Evolutionary conservation across 768 basidiomycete species (phyloP), one percentile per base, ranked within the genome.

Genomic region (Coprinopsis cinerea): DNA sequence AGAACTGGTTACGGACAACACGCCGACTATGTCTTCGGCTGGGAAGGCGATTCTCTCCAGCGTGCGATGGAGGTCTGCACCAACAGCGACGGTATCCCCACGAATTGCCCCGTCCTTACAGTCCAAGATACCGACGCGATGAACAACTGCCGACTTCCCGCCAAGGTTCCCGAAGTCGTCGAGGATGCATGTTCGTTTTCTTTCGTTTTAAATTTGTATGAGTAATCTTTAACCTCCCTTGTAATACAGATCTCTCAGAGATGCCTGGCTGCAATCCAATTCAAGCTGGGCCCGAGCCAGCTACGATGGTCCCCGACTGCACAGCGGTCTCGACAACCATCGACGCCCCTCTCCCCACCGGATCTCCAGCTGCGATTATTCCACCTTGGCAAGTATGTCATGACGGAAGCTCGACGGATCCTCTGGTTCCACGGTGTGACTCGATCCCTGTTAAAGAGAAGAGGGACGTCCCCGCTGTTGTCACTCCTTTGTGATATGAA

Each of bases 11-110:
- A 39, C 28, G 51, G 51, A 22, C 51, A 52, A 30, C 51, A 52
- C 28, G 51, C 51, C 25, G 51, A 52, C 36, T 52, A 52, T 24
- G 44, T 52, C n/a, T 52, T 52, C 37, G 51, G 51, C 13, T 52
- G 51, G 51, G 51, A 52, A 37, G 51, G 51, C 18, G 51, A 52
- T 17, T 52, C 51, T 10, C 44, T 52, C 14, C 51, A 52, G 18
- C 32, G 45, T n/a, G 51, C 51, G 13, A 52, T 52, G 51, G 51
- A 46, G 11, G 45, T 47, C 20, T 52, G 51, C 51, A 52, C 51
- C 2, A 20, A 28, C 20, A 37, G 51, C 2, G 37, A 46, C 23
- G 51, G 44, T 25, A 52, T 52, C 44, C 51, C 51, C 6, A 47
- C 44, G 20, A 42, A 52, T 27, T 52, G 51, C 44, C 51, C 51